Conservation (phyloP, 2,329 filamentous ascomycete species). For the Aspergillus floridensis region DNA sequence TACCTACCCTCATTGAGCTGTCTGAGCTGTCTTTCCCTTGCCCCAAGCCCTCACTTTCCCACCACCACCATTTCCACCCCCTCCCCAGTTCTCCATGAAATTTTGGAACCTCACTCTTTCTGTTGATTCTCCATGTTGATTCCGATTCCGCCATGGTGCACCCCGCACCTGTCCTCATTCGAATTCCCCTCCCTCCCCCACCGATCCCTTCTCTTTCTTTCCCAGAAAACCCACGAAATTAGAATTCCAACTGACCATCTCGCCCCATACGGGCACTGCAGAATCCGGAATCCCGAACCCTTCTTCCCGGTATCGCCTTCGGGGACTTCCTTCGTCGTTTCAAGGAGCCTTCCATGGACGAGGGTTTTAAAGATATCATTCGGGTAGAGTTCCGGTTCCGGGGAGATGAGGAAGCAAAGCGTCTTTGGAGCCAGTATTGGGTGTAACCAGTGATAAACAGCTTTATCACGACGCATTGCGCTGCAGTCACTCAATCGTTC, state of each 20-base stretch:
- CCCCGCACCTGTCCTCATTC: background rate
- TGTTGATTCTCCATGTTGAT: background rate
- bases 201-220: background rate
- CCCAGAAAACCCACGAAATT: background rate
- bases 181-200: background rate
- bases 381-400: conserved; percentile 73
- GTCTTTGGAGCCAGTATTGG: conserved; percentile 77
- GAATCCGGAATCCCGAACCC: conserved; percentile 76
- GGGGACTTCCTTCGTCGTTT: conserved; percentile 70
- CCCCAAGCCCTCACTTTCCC: background rate
- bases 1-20: background rate
- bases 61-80: background rate
- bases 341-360: conserved; percentile 65
- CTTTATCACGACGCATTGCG: background rate
- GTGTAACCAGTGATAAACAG: conserved; percentile 28
- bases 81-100: background rate
- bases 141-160: background rate
- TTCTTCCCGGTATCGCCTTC: conserved; percentile 78
- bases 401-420: conserved; percentile 66
- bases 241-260: background rate
- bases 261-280: conserved; percentile 7
- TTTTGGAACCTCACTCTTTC: background rate
- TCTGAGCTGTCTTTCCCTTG: background rate
- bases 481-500: background rate
- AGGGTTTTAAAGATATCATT: conserved; percentile 81